Evolutionary conservation across 2,329 filamentous ascomycete genomes (phyloP), one percentile per base, ranked within the genome.

Genomic region (Neonectria ditissima): DNA sequence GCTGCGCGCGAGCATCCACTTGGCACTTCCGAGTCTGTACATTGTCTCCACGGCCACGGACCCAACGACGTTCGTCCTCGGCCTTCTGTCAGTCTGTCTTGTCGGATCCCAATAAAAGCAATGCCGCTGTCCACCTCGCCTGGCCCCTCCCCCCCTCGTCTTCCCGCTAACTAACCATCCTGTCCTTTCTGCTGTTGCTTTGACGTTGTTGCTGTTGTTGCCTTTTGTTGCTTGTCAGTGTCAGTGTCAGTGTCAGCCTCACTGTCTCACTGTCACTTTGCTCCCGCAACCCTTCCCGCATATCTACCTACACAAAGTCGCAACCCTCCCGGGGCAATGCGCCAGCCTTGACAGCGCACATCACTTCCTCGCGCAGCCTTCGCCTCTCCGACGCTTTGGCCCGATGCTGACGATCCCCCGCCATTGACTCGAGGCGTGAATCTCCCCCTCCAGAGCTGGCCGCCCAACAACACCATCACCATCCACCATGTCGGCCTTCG

Each of bases 401-500:
- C 30, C 37, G 39, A 44, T 51, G 50, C 37, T 47, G 61, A 59
- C 47, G 43, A 55, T 60, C 61, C 16, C 37, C 26, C 34, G 44
- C 39, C 55, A 16, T 34, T 56, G 24, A 61, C 43, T 24, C 43
- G 43, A 45, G 43, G 24, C 43, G 22, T 45, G 18, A 45, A 18
- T 41, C 37, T 26, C n/a, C 37, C 7, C 37, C 37, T 10, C n/a
- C 16, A 41, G 37, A n/a, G 37, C 37, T 41, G 11, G 18, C n/a
- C n/a, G 28, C n/a, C n/a, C n/a, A 13, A 18, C 24, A 52, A 39
- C 41, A 57, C 14, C 28, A 30, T 5, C 41, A 63, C 59, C 56
- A 30, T 26, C 53, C 43, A 65, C 41, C 63, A 78, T 78, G 77
- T 70, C 75, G 47, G 65, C 70, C 24, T 70, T 80, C 24, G 64